phyloP scores from a whole-genome alignment of 352 stramenopile genomes.

The Phytophthora hibernalis region DNA sequence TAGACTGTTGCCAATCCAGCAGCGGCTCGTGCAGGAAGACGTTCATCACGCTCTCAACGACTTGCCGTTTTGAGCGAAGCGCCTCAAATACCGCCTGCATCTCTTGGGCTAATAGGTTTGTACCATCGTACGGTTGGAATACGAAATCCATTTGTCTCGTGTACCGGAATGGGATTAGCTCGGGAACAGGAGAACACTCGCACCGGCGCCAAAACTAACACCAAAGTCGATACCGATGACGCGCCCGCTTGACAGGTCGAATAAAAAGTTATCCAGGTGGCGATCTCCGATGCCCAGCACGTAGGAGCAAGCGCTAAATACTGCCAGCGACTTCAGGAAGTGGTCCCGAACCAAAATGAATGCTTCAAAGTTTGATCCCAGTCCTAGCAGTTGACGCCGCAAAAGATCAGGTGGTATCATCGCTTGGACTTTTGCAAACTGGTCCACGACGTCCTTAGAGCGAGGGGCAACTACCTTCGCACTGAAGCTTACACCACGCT shows the following conservation, averaged over 20 bases:
- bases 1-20: conserved; percentile 90
- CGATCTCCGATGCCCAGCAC: conserved; percentile 92
- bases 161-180: conserved; percentile 92
- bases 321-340: conserved; percentile 85
- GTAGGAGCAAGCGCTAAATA: conserved; percentile 90
- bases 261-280: conserved; percentile 92
- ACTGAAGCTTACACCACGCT: conserved; percentile 70
- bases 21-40: conserved; percentile 93
- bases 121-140: conserved; percentile 72
- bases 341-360: conserved; percentile 87
- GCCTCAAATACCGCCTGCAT: conserved; percentile 89
- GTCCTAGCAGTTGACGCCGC: conserved; percentile 70
- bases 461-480: conserved; percentile 70
- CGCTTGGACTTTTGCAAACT: conserved; percentile 65
- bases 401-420: conserved; percentile 82
- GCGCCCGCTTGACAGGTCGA: conserved; percentile 73
- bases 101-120: conserved; percentile 73
- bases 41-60: conserved; percentile 91
- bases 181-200: conserved; percentile 85
- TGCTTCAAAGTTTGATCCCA: conserved; percentile 77
- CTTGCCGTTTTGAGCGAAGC: conserved; percentile 80
- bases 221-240: conserved; percentile 94
- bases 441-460: conserved; percentile 54
- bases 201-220: conserved; percentile 90
- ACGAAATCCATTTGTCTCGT: conserved; percentile 83